A percentile compares a stretch with the other conserved stretches of the same genome.
These are phyloP conservation scores for Middelhovenomyces tepae DNA, from an alignment of 805 yeast genomes.

Conservation along the genomic window DNA sequence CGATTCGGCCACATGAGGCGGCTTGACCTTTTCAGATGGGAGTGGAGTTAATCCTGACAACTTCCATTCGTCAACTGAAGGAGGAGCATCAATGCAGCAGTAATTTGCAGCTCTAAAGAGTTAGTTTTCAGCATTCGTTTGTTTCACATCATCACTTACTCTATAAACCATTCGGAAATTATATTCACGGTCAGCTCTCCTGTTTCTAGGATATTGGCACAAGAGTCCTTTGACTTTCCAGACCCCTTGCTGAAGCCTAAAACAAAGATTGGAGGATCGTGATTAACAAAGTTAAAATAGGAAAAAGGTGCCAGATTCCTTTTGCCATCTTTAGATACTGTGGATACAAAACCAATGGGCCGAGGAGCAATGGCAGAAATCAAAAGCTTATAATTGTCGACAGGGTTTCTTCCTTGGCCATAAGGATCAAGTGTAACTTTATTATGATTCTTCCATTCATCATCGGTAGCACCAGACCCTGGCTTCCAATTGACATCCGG, in stretches of 20 bases:
- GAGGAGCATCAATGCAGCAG: conserved; percentile 39
- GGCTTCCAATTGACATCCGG: conserved; percentile 34
- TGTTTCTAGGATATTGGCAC: conserved; percentile 40
- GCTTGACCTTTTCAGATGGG: conserved; percentile 37
- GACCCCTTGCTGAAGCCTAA: conserved; percentile 39
- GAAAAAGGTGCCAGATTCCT: conserved; percentile 55
- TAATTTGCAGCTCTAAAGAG: conserved; percentile 60
- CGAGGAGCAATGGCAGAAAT: conserved; percentile 50
- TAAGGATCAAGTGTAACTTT: conserved; percentile 44
- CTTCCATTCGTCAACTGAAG: conserved; percentile 46
- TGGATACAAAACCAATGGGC: conserved; percentile 51
- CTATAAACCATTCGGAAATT: conserved; percentile 54
- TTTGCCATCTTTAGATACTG: conserved; percentile 35
- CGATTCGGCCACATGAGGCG: conserved; percentile 53
- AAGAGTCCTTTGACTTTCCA: conserved; percentile 41
- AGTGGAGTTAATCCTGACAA: conserved; percentile 44
- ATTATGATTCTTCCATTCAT: conserved; percentile 36
- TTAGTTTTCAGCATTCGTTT: no score
- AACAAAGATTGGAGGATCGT: conserved; percentile 52
- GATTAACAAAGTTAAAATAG: conserved; percentile 38
- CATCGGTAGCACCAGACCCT: conserved; percentile 40
- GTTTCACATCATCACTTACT: no score
- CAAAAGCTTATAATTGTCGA: conserved; percentile 42
- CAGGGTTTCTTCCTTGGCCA: conserved; percentile 31
- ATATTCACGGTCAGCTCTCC: conserved; percentile 48